phyloP scores from a whole-genome alignment of 441 rosid species.

The Gossypium davidsonii region DNA sequence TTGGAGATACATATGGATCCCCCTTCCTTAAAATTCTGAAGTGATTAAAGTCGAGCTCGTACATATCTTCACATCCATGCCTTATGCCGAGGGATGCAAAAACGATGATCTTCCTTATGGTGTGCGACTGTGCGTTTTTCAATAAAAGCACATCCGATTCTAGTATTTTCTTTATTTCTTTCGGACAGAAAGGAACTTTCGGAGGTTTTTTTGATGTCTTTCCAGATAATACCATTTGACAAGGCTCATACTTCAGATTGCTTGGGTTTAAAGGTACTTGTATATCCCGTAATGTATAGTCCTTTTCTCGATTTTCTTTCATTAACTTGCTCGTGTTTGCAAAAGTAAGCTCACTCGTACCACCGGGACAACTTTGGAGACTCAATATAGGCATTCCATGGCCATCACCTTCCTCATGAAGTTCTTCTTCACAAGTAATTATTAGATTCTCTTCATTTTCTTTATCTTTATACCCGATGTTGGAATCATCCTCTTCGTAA shows the following conservation, averaged over 20 bases:
- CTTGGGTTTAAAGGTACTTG: slow-evolving; percentile 5
- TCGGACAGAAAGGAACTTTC: slow-evolving; percentile 54
- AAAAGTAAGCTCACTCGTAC: slow-evolving; percentile 2
- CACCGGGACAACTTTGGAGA: slow-evolving; percentile 14
- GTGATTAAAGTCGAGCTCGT: slow-evolving; percentile 51
- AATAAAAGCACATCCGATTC: slow-evolving; percentile 26
- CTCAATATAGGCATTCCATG: slow-evolving; percentile 5
- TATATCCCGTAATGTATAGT: slow-evolving; percentile 3
- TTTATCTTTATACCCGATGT: slow-evolving; percentile 11
- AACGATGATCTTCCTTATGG: slow-evolving; percentile 49
- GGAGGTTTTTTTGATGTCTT: slow-evolving; percentile 27
- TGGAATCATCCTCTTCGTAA: slow-evolving; percentile 25
- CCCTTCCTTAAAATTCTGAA: slow-evolving; percentile 46
- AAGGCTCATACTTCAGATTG: slow-evolving; percentile 11
- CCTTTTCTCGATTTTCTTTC: slow-evolving; percentile 4
- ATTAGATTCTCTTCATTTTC: slow-evolving; percentile 10
- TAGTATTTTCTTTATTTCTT: slow-evolving; percentile 41
- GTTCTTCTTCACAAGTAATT: slow-evolving; percentile 11
- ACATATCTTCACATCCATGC: slow-evolving; percentile 55
- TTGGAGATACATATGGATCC: slow-evolving; percentile 37
- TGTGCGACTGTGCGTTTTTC: slow-evolving; percentile 52
- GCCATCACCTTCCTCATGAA: slow-evolving; percentile 2
- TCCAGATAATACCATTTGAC: slow-evolving; percentile 9
- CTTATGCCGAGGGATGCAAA: slow-evolving; percentile 47
- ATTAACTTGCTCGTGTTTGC: slow-evolving; percentile 5